These are phyloP conservation scores for Pyrenula aspistea DNA, from an alignment of 495 filamentous ascomycete genomes.

Conservation along the genomic window DNA sequence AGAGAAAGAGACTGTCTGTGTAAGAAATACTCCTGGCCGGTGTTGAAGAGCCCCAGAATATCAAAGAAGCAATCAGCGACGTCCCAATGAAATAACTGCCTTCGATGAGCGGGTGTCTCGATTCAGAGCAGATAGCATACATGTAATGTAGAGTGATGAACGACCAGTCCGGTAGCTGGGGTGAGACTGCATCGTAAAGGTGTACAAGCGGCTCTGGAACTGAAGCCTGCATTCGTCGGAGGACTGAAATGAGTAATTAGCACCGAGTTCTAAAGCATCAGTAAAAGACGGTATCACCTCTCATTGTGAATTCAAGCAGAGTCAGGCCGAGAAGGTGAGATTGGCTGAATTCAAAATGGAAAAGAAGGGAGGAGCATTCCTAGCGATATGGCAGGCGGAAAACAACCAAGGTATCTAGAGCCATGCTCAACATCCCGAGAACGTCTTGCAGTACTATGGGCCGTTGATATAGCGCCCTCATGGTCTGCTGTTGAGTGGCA, in stretches of 20 bases:
- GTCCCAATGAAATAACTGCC: conserved; percentile 54
- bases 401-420: too few relatives aligned
- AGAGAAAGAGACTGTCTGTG: conserved; percentile 64
- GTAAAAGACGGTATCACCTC: too few relatives aligned
- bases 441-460: too few relatives aligned
- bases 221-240: not conserved
- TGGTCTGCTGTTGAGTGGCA: too few relatives aligned
- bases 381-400: not conserved
- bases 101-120: not conserved
- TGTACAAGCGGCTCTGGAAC: not conserved
- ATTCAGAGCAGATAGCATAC: not conserved
- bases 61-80: conserved; percentile 49
- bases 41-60: conserved; percentile 63
- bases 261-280: too few relatives aligned
- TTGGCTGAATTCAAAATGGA: too few relatives aligned
- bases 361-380: not conserved
- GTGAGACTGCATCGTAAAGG: not conserved
- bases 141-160: conserved; percentile 1
- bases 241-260: not conserved
- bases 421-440: too few relatives aligned
- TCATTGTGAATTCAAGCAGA: too few relatives aligned
- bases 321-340: too few relatives aligned
- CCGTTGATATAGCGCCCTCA: too few relatives aligned
- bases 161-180: conserved; percentile 1
- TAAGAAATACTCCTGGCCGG: conserved; percentile 53